phyloP scores from a whole-genome alignment of 2,329 filamentous ascomycete genomes.

The Monosporascus cannonballus region DNA sequence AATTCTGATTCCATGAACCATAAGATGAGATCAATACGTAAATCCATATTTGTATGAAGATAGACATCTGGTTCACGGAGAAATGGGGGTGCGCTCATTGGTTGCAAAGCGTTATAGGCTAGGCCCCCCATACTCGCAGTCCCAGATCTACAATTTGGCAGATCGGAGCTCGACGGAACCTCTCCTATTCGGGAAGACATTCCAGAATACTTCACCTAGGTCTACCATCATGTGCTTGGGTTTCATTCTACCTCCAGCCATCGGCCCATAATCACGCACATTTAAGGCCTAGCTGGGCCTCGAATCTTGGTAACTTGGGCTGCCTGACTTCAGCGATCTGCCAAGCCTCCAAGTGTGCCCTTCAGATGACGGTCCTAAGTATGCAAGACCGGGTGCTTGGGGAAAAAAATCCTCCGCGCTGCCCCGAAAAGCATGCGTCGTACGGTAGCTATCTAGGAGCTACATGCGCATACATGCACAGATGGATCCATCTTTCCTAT shows the following conservation, averaged over 20 bases:
- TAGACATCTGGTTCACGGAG: background rate
- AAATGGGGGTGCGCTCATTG: too few relatives aligned
- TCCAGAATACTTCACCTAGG: background rate
- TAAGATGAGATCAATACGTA: background rate
- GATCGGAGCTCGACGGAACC: background rate
- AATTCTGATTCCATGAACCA: slow-evolving; percentile 1
- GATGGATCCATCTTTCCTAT: too few relatives aligned
- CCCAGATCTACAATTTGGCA: background rate
- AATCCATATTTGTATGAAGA: background rate
- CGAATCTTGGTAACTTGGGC: background rate
- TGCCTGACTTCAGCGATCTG: background rate
- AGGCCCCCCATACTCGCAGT: background rate
- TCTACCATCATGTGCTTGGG: background rate
- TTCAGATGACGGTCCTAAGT: too few relatives aligned
- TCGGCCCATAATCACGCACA: too few relatives aligned
- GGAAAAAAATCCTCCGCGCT: too few relatives aligned
- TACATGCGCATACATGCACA: too few relatives aligned
- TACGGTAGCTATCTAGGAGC: too few relatives aligned
- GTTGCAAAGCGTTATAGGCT: too few relatives aligned
- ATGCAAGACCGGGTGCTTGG: too few relatives aligned
- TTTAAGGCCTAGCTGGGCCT: background rate
- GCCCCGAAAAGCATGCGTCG: too few relatives aligned
- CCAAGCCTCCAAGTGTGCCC: background rate
- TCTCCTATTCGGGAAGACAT: background rate
- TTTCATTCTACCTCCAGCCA: too few relatives aligned